Evolutionary conservation across 345 rosid species (phyloP), one percentile per base, ranked within the genome.

Genomic region (Gossypium thurberi): DNA sequence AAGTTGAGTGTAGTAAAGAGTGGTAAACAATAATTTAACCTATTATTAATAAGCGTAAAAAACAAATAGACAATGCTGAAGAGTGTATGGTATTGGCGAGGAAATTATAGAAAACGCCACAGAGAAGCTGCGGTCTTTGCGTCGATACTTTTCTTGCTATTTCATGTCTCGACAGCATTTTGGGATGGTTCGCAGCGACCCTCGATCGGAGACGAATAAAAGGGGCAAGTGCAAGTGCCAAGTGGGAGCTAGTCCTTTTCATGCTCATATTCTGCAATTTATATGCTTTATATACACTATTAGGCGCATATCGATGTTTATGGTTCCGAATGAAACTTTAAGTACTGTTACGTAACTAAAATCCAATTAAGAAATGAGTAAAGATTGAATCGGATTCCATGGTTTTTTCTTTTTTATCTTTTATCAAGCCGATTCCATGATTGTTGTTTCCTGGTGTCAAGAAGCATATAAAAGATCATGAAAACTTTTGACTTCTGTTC

Each of bases 131-230:
- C 40, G 40, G 7, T 33, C 40, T 33, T 33, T 33, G 7, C 40
- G 7, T 33, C 40, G 7, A 33, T 33, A 33, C 40, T 33, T 33
- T 33, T 33, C 40, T 33, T 77, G 92, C 67, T 94, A 90, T 75
- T 90, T 91, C 64, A 97, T 92, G 69, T 88, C 90, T 77, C 73
- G 88, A 56, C 97, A 89, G 74, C 83, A 79, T 69, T 90, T 87
- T 46, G 88, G 97, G 59, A 59, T 25, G 23, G 81, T 71, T 62
- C 68, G 85, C 2, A 78, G 25, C 17, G 92, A 86, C 55, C 86
- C 97, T 1, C 6, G 40, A 33, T 33, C 94, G 89, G 67, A 90
- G 97, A 57, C 85, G 93, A 70, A 90, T 92, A 25, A 92, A 56
- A 71, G 86, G 92, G 84, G 85, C 88, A 9, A 86, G 85, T 57